Base-by-base conservation (phyloP, 768 basidiomycete genomes). In the Suillus fuscotomentosus region DNA sequence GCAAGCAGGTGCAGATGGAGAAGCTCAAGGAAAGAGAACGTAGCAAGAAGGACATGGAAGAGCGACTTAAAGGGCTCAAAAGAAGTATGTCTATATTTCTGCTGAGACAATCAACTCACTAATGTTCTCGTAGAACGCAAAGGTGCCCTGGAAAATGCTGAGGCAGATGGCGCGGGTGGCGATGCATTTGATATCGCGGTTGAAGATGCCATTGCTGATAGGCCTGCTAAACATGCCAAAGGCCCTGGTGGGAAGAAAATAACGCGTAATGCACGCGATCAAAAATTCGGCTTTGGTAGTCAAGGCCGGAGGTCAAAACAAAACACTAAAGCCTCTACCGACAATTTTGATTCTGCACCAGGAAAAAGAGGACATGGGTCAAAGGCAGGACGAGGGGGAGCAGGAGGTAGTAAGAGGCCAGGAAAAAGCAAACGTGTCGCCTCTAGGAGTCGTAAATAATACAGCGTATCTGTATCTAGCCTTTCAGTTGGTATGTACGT, bases 1-100 rank as follows among this genome's bases (percentile, higher is more conserved):
- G 97, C 31, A 99, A 99, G 77, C 94, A 98, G 76, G 94, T 99
- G 13, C 97, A 99, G 78, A 78, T 92, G 43, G 96, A 98, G 81
- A 95, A 95, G 76, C 82, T 94, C 68, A 93, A 94, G 75, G 94
- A 97, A 80, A 82, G 97, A 53, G 90, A 95, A 76, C 84, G 81
- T 72, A 86, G 88, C 63, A 96, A 95, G 83, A 97, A 96, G 80
- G 92, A 94, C 39, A 90, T 97, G 84, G 90, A 91, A 64, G 94
- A 96, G 70, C 81, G 88, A 48, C 80, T 95, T 27, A 90, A 95
- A 72, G 87, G 88, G 8, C 85, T 98, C 67, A 97, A 98, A 80
- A 84, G 95, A 78, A 97, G 95, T 97, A 75, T 64, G 87, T 82
- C 47, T 63, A 39, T 48, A 27, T 41, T 63, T 60, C 48, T 62